Conservation (phyloP, 306 rosid species). For the Medicago ruthenica region DNA sequence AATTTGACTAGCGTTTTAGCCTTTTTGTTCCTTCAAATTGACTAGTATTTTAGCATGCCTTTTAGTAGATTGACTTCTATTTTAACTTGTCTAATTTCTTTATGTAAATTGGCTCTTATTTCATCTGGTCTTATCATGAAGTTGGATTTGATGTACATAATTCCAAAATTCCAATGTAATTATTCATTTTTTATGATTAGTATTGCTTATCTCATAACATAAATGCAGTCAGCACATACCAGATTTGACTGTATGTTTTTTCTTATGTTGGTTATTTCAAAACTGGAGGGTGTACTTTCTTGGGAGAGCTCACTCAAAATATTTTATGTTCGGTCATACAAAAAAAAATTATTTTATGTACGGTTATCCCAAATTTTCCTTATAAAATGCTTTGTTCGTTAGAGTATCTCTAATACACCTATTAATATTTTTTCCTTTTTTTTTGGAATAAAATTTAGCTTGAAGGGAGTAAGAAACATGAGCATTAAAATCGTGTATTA, state of each 20-base stretch:
- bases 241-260: not conserved
- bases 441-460: too few relatives aligned
- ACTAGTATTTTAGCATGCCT: not conserved
- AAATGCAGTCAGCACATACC: not conserved
- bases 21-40: not conserved
- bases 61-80: slow-evolving; percentile 7
- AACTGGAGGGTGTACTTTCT: too few relatives aligned
- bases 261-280: not conserved
- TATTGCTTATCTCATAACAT: not conserved
- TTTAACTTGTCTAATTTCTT: not conserved
- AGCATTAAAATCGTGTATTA: too few relatives aligned
- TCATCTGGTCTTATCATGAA: not conserved
- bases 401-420: too few relatives aligned
- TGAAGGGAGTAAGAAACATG: too few relatives aligned
- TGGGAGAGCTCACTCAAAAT: not conserved
- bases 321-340: too few relatives aligned
- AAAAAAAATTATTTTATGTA: too few relatives aligned
- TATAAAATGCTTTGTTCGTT: too few relatives aligned
- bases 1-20: not conserved
- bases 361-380: too few relatives aligned
- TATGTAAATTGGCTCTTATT: not conserved
- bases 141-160: not conserved
- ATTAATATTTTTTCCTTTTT: too few relatives aligned
- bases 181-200: not conserved
- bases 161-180: not conserved